Conservation (phyloP, 176 grass and related monocot species). For the Carex littledalei region DNA sequence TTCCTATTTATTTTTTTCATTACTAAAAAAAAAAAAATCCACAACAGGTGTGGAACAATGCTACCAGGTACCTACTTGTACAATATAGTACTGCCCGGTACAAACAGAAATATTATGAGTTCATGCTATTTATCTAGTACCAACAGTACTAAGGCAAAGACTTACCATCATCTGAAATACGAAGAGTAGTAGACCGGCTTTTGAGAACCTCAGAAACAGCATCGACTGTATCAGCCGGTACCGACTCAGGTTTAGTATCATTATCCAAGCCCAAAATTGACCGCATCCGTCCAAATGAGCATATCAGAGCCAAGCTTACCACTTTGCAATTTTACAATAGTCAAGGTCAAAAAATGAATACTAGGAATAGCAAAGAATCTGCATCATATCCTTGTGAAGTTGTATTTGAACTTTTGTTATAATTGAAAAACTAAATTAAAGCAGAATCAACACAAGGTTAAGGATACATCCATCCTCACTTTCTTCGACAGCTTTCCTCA, state of each 20-base stretch:
- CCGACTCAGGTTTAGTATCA: constrained; percentile 40
- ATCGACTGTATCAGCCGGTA: constrained; percentile 40
- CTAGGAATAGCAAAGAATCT: constrained; percentile 1
- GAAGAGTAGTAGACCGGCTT: constrained; percentile 41
- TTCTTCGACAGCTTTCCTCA: constrained; percentile 52
- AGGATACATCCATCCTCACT: constrained; percentile 60
- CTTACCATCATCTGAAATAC: constrained; percentile 66
- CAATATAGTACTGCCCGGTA: neutral
- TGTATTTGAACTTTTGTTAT: neutral
- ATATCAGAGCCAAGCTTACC: constrained; percentile 89
- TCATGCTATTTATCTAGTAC: neutral
- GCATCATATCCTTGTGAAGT: neutral
- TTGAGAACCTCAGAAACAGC: constrained; percentile 64
- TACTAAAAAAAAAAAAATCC: no score
- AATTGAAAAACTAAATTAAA: constrained; percentile 7
- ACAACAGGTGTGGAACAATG: neutral
- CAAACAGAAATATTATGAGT: neutral
- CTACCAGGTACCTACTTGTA: neutral
- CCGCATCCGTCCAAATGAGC: constrained; percentile 79
- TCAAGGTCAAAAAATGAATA: neutral
- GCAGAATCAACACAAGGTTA: neutral
- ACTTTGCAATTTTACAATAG: constrained; percentile 32
- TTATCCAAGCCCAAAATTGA: constrained; percentile 47
- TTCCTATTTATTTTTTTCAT: no score
- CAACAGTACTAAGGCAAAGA: neutral